A percentile compares a stretch with the other conserved stretches of the same genome.
Conservation (phyloP, 2,329 filamentous ascomycete genomes). For the Chalaropsis ovoidea region DNA sequence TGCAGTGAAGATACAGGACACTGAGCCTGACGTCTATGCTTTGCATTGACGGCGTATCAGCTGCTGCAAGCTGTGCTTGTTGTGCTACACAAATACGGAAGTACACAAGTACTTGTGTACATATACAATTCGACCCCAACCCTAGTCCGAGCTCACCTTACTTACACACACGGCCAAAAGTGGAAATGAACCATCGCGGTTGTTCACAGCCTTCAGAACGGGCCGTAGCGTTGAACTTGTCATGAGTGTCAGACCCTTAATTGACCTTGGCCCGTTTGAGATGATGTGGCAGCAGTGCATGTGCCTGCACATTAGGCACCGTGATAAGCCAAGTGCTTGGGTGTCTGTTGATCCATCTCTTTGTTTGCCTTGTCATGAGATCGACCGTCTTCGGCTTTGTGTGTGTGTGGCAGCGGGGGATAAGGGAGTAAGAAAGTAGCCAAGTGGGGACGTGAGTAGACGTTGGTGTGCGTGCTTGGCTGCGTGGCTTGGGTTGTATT, state of each 20-base stretch:
- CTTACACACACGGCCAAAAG: not conserved
- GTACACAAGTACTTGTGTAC: no score
- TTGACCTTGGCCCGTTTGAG: not conserved
- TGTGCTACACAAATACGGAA: not conserved
- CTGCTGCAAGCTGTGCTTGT: no score
- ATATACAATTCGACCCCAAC: no score
- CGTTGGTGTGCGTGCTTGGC: not conserved
- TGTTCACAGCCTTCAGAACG: constrained; percentile 8
- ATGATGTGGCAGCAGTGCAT: constrained; percentile 14
- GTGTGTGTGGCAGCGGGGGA: not conserved
- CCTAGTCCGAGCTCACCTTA: not conserved
- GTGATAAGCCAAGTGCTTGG: not conserved
- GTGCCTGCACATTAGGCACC: not conserved
- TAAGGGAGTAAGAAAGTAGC: no score
- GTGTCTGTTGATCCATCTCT: not conserved
- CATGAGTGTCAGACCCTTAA: constrained; percentile 9
- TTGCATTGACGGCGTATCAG: no score
- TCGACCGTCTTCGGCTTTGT: not conserved
- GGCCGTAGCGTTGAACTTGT: constrained; percentile 10
- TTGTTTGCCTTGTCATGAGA: constrained; percentile 6
- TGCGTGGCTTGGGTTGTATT: not conserved
- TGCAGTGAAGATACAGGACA: no score
- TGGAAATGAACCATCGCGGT: not conserved
- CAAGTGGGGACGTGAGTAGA: not conserved
- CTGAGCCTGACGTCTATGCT: no score